Conservation (phyloP, 2,329 filamentous ascomycete genomes). For the Pseudogymnoascus sp. region DNA sequence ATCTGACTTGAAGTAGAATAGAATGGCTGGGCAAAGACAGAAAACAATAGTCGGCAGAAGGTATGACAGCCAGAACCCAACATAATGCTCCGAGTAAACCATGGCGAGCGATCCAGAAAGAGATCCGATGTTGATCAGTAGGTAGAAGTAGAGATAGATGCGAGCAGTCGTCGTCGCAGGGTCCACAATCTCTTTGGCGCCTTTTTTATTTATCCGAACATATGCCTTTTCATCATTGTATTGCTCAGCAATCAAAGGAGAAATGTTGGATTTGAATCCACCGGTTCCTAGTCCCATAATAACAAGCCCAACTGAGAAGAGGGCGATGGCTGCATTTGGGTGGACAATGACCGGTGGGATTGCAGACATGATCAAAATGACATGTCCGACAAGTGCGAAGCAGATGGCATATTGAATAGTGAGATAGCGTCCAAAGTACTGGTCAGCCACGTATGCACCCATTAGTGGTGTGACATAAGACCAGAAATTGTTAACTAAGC, state of each 20-base stretch:
- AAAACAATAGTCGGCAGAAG: slow-evolving; percentile 61
- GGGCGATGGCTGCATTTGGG: slow-evolving; percentile 46
- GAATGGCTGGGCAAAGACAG: slow-evolving; percentile 52
- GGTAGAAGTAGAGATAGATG: slow-evolving; percentile 65
- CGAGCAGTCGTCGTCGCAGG: slow-evolving; percentile 50
- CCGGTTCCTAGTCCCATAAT: slow-evolving; percentile 63
- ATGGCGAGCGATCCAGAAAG: slow-evolving; percentile 53
- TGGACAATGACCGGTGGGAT: slow-evolving; percentile 51
- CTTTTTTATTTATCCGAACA: slow-evolving; percentile 42
- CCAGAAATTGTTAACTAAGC: slow-evolving; percentile 41
- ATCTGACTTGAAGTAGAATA: slow-evolving; percentile 49
- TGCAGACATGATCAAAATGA: slow-evolving; percentile 58
- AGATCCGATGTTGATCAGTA: slow-evolving; percentile 63
- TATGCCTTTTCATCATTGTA: slow-evolving; percentile 44
- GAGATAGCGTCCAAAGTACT: slow-evolving; percentile 58
- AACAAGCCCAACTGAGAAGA: slow-evolving; percentile 55
- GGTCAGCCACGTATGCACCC: slow-evolving; percentile 54
- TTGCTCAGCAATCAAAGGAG: slow-evolving; percentile 56
- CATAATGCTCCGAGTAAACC: slow-evolving; percentile 68
- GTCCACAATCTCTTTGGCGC: slow-evolving; percentile 54
- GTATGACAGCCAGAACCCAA: slow-evolving; percentile 69
- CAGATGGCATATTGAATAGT: slow-evolving; percentile 44
- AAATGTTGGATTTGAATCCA: slow-evolving; percentile 66
- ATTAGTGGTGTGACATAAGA: slow-evolving; percentile 42
- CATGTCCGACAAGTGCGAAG: slow-evolving; percentile 54